Evolutionary conservation across 2,329 filamentous ascomycete species (phyloP), one percentile per base, ranked within the genome.

Genomic region (Niveomyces coronatus): DNA sequence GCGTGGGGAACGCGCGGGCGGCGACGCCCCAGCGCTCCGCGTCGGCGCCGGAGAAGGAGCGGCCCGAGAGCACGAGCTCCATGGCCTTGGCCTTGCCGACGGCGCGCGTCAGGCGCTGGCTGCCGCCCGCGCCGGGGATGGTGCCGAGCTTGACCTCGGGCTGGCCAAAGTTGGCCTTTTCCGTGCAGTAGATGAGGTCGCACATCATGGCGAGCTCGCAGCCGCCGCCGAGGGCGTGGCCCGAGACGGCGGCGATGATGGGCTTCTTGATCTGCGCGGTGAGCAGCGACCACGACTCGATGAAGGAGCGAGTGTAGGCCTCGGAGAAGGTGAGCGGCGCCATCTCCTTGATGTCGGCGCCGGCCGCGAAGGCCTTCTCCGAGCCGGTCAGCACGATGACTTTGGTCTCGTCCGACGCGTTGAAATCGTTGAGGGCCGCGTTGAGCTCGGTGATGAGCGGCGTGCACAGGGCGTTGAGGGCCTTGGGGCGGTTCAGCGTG

Each of bases 271-370:
- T 71, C 45, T 76, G 70, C 15, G 80, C 85, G 18, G 86, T 83
- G 32, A 95, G 75, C 45, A 82, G 72, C 5, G 87, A 94, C 91
- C 91, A 98, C 9, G 79, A 79, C 58, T 94, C 87, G 61, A 98
- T 96, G 62, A 98, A 98, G 56, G 93, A 85, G 49, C 69, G 77
- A 33, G 77, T 83, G 67, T 95, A 96, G 27, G 91, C 89, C 47
- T 81, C 69, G 45, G 84, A 76, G 64, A 98, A 98, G 39, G 81
- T 88, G 27, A 95, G 76, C 44, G 86, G 80, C 20, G 86, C 84
- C 91, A 98, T 98, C 64, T 98, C 91, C 64, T 96, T 96, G 68
- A 98, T 98, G 62, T 98, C 91, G 44, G 91, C 91, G 36, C 91
- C 91, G 31, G 91, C 89, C 20, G 89, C 89, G 56, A 95, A 98